Conservation (phyloP, 2,329 filamentous ascomycete species). For the Fusarium buxicola region DNA sequence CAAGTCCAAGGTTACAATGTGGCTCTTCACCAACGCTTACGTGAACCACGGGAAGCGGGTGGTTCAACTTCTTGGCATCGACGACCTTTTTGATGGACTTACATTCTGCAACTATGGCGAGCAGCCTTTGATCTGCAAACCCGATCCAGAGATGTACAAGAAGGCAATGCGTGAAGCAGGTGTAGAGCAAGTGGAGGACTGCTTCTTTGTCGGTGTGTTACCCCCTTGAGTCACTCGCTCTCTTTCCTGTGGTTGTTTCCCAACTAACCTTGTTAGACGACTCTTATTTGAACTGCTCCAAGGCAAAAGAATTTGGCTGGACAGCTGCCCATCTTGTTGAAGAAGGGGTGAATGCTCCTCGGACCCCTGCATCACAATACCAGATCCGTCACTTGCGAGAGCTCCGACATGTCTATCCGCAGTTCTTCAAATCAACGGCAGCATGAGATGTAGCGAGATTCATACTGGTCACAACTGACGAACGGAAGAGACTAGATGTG, state of each 20-base stretch:
- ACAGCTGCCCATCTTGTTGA: conserved; percentile 88
- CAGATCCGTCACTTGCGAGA: conserved; percentile 83
- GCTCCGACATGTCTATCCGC: conserved; percentile 79
- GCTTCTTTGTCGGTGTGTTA: conserved; percentile 89
- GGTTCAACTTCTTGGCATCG: conserved; percentile 81
- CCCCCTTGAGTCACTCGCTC: too few species aligned
- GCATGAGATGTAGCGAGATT: conserved; percentile 3
- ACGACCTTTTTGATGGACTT: conserved; percentile 92
- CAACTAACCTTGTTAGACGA: conserved; percentile 71
- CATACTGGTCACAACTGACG: neutral
- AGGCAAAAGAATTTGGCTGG: conserved; percentile 86
- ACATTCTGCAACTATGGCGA: conserved; percentile 92
- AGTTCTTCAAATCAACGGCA: conserved; percentile 77
- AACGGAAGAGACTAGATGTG: neutral
- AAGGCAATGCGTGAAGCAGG: conserved; percentile 91
- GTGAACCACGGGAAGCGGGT: conserved; percentile 88
- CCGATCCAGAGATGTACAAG: conserved; percentile 81
- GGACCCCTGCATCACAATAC: conserved; percentile 74
- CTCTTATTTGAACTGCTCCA: conserved; percentile 82
- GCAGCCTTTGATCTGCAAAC: conserved; percentile 86
- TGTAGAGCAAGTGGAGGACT: conserved; percentile 73
- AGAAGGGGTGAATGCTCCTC: conserved; percentile 73
- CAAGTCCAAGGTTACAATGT: conserved; percentile 82
- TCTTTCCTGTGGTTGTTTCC: neutral
- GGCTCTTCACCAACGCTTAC: conserved; percentile 98